These are phyloP conservation scores for Schwanniomyces sp. DNA, from an alignment of 805 yeast genomes.

Conservation along the genomic window DNA sequence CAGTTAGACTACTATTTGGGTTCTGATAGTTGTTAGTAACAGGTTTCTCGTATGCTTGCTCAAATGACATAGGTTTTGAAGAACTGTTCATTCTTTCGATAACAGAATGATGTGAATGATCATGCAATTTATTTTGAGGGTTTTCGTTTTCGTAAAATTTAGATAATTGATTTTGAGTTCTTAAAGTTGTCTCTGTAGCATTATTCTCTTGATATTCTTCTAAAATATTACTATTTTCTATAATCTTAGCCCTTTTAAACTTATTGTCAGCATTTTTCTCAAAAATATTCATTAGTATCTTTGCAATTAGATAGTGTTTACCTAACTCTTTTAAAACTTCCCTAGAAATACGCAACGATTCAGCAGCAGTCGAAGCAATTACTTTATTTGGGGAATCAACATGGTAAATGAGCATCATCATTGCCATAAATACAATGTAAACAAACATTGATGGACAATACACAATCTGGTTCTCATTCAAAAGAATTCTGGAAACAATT, in stretches of 20 bases:
- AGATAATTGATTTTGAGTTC: constrained; percentile 17
- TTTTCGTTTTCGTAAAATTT: constrained; percentile 13
- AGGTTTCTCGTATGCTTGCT: background rate
- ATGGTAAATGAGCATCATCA: constrained; percentile 72
- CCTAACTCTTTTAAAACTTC: constrained; percentile 39
- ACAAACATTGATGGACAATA: constrained; percentile 60
- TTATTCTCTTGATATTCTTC: constrained; percentile 38
- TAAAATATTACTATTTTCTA: constrained; percentile 36
- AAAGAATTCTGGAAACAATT: constrained; percentile 56
- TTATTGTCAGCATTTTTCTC: constrained; percentile 45
- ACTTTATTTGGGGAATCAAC: constrained; percentile 44
- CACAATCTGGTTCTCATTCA: constrained; percentile 47
- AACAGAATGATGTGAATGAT: background rate
- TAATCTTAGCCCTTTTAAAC: constrained; percentile 39
- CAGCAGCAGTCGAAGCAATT: constrained; percentile 43
- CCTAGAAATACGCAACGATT: constrained; percentile 37
- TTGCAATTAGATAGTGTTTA: constrained; percentile 39
- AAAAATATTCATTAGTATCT: constrained; percentile 33
- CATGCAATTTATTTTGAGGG: background rate
- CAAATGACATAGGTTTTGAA: constrained; percentile 24
- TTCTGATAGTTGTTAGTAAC: too few relatives aligned
- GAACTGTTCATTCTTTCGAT: constrained; percentile 22
- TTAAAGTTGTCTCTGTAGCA: constrained; percentile 23
- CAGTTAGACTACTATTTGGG: background rate
- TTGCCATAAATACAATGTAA: constrained; percentile 61